Evolutionary conservation across 805 yeast species (phyloP), one percentile per base, ranked within the genome.

Genomic region (Henningerozyma blattae): DNA sequence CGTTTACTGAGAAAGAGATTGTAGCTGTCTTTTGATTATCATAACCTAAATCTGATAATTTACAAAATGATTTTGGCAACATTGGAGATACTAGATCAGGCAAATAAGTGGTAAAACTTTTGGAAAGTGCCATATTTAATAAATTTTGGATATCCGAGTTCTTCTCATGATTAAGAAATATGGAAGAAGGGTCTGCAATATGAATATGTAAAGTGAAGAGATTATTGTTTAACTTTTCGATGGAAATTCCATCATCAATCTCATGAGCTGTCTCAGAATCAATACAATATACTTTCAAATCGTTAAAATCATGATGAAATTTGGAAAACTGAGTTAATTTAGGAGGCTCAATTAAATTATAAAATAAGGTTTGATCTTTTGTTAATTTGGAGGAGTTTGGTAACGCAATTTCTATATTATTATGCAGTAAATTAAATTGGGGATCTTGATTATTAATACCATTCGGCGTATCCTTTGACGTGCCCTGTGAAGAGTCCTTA

Each of bases 161-260:
- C 3, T 24, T 30, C 14, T 29, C 38, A 20, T 20, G 24, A 9
- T 8, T 9, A 12, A 20, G 24, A 20, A 20, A 20, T 41, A 67
- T 71, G 0, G 95, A 77, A 0, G 84, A 65, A 0, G 96, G 96
- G 52, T 89, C 86, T 1, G 97, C 96, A 41, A 89, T 72, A 52
- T 81, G 94, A 2, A 85, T 65, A 20, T 77, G 69, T 4, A 87
- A 43, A 8, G 62, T 58, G 43, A 59, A 71, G 12, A 48, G 48
- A 3, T 54, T 50, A 1, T 52, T 43, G 1, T 47, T 45, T 4
- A 42, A 46, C 3, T 39, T 41, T 29, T 61, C 61, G 15, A 89
- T 61, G 1, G 95, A 73, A 18, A 89, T 65, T 31, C 96, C 98
- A 56, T 89, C 98, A 55, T 89, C 98, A 38, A 91, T 80, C 54